A percentile compares a stretch with the other conserved stretches of the same genome.
Conservation (phyloP, 768 basidiomycete species). For the Gloeophyllum trabeum region DNA sequence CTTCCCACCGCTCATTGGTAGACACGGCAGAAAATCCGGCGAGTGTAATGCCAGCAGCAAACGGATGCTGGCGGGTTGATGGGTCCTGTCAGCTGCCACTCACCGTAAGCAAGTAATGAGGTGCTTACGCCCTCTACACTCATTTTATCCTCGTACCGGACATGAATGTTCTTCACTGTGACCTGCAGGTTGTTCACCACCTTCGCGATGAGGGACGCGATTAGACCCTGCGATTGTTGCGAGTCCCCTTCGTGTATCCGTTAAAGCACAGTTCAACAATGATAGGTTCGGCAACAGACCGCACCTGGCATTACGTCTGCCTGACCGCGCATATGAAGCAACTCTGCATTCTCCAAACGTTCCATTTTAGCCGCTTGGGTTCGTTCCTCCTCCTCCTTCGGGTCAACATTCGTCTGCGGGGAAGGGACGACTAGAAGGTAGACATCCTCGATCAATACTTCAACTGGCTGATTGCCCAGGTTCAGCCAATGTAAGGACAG, state of each 20-base stretch:
- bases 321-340: conserved; percentile 56
- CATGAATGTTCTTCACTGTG: conserved; percentile 89
- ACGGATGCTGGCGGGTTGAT: conserved; percentile 66
- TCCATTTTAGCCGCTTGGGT: conserved; percentile 82
- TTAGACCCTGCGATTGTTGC: conserved; percentile 73
- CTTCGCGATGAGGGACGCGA: conserved; percentile 76
- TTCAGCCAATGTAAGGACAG: conserved; percentile 86
- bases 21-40: conserved; percentile 83
- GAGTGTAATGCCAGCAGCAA: conserved; percentile 84
- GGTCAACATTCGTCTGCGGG: conserved; percentile 52
- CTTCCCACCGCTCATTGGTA: conserved; percentile 78
- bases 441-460: conserved; percentile 86
- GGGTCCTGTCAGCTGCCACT: too few species aligned
- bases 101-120: too few species aligned
- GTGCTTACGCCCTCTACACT: conserved; percentile 83
- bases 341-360: conserved; percentile 80
- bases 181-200: conserved; percentile 95
- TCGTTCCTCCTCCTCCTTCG: conserved; percentile 76
- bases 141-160: conserved; percentile 91
- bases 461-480: conserved; percentile 80
- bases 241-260: conserved; percentile 28
- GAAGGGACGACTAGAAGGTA: conserved; percentile 88
- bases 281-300: conserved; percentile 2
- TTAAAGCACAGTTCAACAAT: conserved; percentile 1
- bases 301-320: conserved; percentile 38